These are phyloP conservation scores for Chamaenerion angustifolium DNA, from an alignment of 345 rosid species.

Conservation along the genomic window DNA sequence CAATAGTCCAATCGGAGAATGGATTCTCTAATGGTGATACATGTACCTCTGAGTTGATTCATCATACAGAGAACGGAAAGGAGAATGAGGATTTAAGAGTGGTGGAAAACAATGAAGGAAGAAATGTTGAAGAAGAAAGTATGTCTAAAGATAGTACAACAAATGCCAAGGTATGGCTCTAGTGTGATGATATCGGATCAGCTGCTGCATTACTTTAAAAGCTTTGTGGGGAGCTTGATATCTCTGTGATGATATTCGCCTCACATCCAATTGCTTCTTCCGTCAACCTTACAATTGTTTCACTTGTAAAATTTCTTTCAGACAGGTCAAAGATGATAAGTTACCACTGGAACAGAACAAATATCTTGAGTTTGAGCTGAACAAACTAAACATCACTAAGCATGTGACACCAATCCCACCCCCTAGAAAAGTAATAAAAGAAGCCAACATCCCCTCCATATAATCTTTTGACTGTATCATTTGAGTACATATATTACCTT, in stretches of 20 bases:
- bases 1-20: slow-evolving; percentile 18
- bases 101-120: slow-evolving; percentile 10
- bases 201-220: background rate
- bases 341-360: slow-evolving; percentile 1
- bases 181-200: background rate
- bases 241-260: slow-evolving; percentile 1
- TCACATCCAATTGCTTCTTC: background rate
- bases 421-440: background rate
- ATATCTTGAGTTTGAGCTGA: background rate
- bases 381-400: background rate
- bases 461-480: background rate
- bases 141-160: slow-evolving; percentile 10
- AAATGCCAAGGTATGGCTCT: slow-evolving; percentile 13
- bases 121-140: slow-evolving; percentile 17
- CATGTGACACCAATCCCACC: background rate
- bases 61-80: slow-evolving; percentile 11
- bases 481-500: slow-evolving; percentile 23
- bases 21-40: slow-evolving; percentile 13
- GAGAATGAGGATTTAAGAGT: slow-evolving; percentile 18
- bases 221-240: background rate
- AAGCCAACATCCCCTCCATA: background rate
- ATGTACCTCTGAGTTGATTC: slow-evolving; percentile 4
- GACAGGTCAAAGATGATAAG: slow-evolving; percentile 9
- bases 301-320: slow-evolving; percentile 4
- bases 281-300: background rate